These are phyloP conservation scores for Hippophae tibetana DNA, from an alignment of 306 rosid species.

Conservation along the genomic window DNA sequence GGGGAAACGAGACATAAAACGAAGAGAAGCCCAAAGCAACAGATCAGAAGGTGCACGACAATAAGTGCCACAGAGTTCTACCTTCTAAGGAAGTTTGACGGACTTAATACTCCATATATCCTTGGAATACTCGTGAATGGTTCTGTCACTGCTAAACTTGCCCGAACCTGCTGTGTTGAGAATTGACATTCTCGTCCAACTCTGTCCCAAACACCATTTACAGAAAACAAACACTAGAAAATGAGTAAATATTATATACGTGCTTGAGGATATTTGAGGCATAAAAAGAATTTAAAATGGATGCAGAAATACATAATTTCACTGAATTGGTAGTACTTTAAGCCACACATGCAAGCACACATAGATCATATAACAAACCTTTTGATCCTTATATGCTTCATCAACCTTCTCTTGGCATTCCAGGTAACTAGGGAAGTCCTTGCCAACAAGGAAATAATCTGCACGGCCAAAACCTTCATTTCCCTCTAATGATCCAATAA, in stretches of 20 bases:
- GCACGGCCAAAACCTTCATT: slow-evolving; percentile 88
- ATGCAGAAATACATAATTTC: neutral
- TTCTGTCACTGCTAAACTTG: slow-evolving; percentile 99
- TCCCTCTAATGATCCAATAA: slow-evolving; percentile 87
- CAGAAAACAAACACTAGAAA: slow-evolving; percentile 10
- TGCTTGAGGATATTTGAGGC: neutral
- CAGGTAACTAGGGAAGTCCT: slow-evolving; percentile 93
- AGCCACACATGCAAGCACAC: slow-evolving; percentile 1
- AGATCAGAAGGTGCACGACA: slow-evolving; percentile 11
- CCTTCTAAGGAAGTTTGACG: slow-evolving; percentile 42
- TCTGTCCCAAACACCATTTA: slow-evolving; percentile 38
- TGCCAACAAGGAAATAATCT: slow-evolving; percentile 94
- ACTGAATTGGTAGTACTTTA: neutral
- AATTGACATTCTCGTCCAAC: slow-evolving; percentile 93
- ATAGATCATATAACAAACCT: slow-evolving; percentile 34
- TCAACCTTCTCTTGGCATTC: slow-evolving; percentile 94
- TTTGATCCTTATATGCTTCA: slow-evolving; percentile 70
- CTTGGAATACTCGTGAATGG: slow-evolving; percentile 82
- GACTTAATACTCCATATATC: slow-evolving; percentile 88
- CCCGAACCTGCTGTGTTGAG: slow-evolving; percentile 87
- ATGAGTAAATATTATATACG: slow-evolving; percentile 7
- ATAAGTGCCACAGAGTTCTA: neutral
- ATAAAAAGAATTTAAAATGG: neutral
- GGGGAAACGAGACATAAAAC: too few species aligned
- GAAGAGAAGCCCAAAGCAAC: too few species aligned